Evolutionary conservation across 2,329 filamentous ascomycete genomes (phyloP), one percentile per base, ranked within the genome.

Genomic region (Fusarium sp.): DNA sequence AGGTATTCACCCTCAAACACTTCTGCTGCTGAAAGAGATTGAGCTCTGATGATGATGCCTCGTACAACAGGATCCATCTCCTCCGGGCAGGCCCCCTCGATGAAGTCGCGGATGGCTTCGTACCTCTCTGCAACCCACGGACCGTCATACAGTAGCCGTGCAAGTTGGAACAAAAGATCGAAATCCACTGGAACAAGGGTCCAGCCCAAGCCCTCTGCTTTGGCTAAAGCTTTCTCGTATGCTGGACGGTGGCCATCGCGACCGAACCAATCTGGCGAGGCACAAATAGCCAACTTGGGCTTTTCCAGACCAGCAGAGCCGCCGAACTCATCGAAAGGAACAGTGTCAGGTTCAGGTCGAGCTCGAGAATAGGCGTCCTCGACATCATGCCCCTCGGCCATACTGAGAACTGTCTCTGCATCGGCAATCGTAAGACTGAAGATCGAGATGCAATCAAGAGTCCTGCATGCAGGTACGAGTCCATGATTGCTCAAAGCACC

Each of bases 81-180:
- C 11, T 74, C 65, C 2, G 70, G 45, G 3, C 71, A 57, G 7
- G 74, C 50, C 4, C 45, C 56, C 19, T 80, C 76, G 58, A 86
- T 83, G 47, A 88, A 79, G 35, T 78, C 70, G 7, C 78, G 74
- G 33, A 86, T 86, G 15, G 85, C 83, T 5, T 83, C 83, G 60
- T 87, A 84, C 17, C 87, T 81, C 71, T 89, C 87, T 3, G 82
- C 84, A 2, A 89, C 84, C 74, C 88, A 84, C 0, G 85, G 83
- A 0, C 86, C 86, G 22, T 85, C 82, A 70, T 89, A 89, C 0
- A 89, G 76, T 3, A 89, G 78, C 49, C 82, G 77, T 4, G 83
- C 85, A 6, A 84, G 85, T 49, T 81, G 79, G 55, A 87, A 82
- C 39, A 89, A 84, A 3, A 79, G 74, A 2, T 75, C 68, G 75